Evolutionary conservation across 1,284 basidiomycete genomes (phyloP).

Genomic region (Coniferiporia weirii): DNA sequence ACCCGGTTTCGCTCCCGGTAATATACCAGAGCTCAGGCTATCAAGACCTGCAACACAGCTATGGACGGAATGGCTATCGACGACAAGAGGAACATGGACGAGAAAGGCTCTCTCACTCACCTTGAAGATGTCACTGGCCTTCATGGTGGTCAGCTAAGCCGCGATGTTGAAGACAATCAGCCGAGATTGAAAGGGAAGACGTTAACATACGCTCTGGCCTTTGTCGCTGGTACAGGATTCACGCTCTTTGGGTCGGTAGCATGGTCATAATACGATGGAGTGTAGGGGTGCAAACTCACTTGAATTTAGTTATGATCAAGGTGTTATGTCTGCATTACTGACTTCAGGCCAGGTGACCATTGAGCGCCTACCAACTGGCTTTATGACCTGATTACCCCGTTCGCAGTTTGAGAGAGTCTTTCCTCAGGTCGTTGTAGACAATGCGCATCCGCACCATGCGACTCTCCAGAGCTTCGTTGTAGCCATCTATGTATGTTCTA

Average conservation of each 20-base stretch:
- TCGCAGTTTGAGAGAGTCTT: constrained; percentile 46
- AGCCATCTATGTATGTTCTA: constrained; percentile 43
- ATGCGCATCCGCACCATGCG: constrained; percentile 37
- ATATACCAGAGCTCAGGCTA: not conserved
- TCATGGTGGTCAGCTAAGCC: constrained; percentile 1
- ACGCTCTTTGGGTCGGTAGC: constrained; percentile 49
- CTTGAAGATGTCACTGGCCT: constrained; percentile 15
- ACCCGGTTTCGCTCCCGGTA: too few relatives aligned
- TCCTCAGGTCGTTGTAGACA: constrained; percentile 37
- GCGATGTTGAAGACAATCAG: constrained; percentile 20
- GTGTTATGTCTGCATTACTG: constrained; percentile 58
- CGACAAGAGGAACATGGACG: constrained; percentile 9
- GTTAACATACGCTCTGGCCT: constrained; percentile 42
- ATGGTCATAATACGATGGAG: not conserved
- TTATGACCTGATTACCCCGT: not conserved
- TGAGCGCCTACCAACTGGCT: not conserved
- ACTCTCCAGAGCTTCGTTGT: constrained; percentile 52
- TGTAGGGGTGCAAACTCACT: not conserved
- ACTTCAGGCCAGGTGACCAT: constrained; percentile 40
- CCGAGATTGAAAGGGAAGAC: constrained; percentile 36
- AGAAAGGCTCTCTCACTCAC: constrained; percentile 10
- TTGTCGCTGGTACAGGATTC: constrained; percentile 51
- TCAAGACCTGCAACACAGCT: not conserved
- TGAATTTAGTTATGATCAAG: constrained; percentile 51
- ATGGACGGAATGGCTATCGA: not conserved